These are phyloP conservation scores for Conoideocrella luteorostrata DNA, from an alignment of 2,329 filamentous ascomycete species.

Conservation along the genomic window DNA sequence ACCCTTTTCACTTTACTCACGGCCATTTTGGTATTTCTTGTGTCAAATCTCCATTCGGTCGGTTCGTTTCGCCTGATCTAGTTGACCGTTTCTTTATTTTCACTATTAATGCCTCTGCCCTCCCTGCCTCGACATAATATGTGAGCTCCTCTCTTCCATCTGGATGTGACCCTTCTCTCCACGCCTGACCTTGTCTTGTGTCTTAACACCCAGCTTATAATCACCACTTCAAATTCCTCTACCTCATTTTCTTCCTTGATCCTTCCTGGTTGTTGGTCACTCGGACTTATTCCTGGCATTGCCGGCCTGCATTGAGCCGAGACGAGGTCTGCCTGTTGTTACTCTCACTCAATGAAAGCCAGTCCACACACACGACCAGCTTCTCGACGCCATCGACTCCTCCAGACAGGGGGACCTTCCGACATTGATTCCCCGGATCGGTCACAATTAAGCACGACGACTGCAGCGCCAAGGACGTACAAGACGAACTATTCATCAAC, in stretches of 20 bases:
- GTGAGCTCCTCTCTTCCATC: background rate
- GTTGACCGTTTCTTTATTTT: constrained; percentile 1
- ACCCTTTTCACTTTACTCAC: background rate
- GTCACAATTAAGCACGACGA: background rate
- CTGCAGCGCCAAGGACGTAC: background rate
- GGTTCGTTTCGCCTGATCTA: background rate
- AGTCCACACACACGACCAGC: background rate
- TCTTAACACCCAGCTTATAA: background rate
- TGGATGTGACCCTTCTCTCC: background rate
- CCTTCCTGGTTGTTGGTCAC: background rate
- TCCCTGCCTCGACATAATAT: constrained; percentile 1
- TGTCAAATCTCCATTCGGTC: constrained; percentile 1
- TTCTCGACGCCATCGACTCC: background rate
- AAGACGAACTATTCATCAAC: background rate
- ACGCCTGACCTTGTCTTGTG: background rate
- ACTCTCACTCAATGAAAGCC: no score
- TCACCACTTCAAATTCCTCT: background rate
- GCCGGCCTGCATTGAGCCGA: no score
- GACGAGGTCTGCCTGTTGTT: no score
- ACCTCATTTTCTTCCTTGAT: background rate
- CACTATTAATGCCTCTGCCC: constrained; percentile 9
- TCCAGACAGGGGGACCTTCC: background rate
- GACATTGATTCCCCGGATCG: background rate
- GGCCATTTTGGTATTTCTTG: background rate
- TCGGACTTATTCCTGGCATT: no score